Evolutionary conservation across 441 rosid species (phyloP).

Genomic region (Cnidoscolus chayamansa): DNA sequence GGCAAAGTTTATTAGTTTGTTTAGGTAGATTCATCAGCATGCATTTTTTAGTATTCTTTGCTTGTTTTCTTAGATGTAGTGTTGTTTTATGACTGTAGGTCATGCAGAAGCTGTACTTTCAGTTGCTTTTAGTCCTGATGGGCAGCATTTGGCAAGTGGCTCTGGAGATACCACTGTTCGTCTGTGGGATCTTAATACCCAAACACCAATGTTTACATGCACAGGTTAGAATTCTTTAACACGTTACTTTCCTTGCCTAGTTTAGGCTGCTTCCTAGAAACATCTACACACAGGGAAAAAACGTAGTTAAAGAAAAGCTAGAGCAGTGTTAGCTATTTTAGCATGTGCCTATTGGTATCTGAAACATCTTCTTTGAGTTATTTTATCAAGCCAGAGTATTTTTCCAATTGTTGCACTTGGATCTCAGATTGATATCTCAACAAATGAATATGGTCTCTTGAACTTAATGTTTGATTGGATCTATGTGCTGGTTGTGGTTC

Average conservation of each 20-base stretch:
- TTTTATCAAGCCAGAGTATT: neutral
- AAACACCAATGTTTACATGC: constrained; percentile 93
- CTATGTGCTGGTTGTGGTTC: neutral
- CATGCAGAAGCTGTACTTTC: constrained; percentile 93
- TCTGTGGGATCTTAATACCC: constrained; percentile 89
- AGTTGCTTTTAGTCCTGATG: constrained; percentile 94
- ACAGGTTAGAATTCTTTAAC: constrained; percentile 46
- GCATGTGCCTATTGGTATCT: neutral
- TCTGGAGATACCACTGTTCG: constrained; percentile 97
- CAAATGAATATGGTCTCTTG: neutral
- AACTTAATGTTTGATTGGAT: neutral
- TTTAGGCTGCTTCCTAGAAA: constrained; percentile 1
- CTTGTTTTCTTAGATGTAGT: constrained; percentile 19
- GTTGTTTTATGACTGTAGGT: constrained; percentile 41
- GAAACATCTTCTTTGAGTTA: neutral
- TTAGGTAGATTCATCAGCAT: constrained; percentile 9
- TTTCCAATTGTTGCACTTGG: neutral
- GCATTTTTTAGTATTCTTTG: neutral
- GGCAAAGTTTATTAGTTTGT: neutral
- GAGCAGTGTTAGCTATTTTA: too few relatives aligned
- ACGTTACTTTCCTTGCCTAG: neutral
- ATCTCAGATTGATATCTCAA: constrained; percentile 10
- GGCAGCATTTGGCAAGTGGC: constrained; percentile 90
- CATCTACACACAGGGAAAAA: neutral
- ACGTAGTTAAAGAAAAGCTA: neutral